Conservation (phyloP, 768 basidiomycete genomes). For the Clitopilus passeckerianus region DNA sequence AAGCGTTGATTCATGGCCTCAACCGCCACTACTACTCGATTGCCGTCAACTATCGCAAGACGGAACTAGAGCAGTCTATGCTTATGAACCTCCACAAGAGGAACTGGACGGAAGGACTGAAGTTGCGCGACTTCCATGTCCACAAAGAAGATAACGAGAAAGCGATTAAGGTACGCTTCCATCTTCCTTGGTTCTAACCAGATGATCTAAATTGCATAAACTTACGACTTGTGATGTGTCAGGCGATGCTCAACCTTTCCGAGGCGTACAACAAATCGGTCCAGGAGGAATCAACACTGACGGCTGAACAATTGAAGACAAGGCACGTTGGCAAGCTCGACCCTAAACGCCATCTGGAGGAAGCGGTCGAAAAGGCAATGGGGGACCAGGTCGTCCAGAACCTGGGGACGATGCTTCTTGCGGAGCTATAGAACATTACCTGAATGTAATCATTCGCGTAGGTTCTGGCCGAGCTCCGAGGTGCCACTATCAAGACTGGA, state of each 20-base stretch:
- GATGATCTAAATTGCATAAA: constrained; percentile 6
- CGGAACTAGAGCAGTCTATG: constrained; percentile 97
- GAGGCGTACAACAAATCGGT: constrained; percentile 97
- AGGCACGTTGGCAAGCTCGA: constrained; percentile 97
- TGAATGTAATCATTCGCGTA: constrained; percentile 6
- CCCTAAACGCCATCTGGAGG: constrained; percentile 96
- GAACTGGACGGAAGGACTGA: constrained; percentile 98
- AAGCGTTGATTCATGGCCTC: constrained; percentile 94
- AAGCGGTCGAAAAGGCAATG: constrained; percentile 97
- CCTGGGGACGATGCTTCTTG: constrained; percentile 89
- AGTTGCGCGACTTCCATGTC: constrained; percentile 82
- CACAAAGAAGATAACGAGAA: constrained; percentile 90
- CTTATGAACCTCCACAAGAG: constrained; percentile 98
- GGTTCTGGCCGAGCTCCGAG: not conserved
- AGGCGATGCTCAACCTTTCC: constrained; percentile 93
- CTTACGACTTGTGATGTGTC: constrained; percentile 11
- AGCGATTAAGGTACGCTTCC: constrained; percentile 78
- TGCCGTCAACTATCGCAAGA: constrained; percentile 97
- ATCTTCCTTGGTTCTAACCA: constrained; percentile 1
- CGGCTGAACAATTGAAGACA: constrained; percentile 90
- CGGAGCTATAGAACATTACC: constrained; percentile 61
- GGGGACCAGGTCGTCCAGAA: constrained; percentile 96
- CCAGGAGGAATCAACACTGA: constrained; percentile 95
- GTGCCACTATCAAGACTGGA: not conserved
- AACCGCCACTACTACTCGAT: constrained; percentile 99